phyloP scores from a whole-genome alignment of 2,329 filamentous ascomycete species.

The Penicillium fuscoglaucum region DNA sequence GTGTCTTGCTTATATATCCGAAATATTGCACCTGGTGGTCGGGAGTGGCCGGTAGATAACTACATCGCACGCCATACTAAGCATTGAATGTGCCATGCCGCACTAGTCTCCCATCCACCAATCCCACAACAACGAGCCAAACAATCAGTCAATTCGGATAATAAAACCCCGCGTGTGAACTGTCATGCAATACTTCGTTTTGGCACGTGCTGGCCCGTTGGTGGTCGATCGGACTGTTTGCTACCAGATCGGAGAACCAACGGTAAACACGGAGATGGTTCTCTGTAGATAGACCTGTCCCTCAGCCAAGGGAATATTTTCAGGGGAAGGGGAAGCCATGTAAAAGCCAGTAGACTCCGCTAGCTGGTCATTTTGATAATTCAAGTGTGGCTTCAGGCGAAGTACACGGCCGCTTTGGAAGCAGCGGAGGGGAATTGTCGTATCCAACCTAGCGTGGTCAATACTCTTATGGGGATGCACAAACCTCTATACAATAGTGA shows the following conservation, averaged over 20 bases:
- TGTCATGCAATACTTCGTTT: neutral
- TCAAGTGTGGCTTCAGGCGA: neutral
- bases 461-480: neutral
- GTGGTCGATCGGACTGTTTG: neutral
- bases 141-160: neutral
- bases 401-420: neutral
- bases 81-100: constrained; percentile 11
- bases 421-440: neutral
- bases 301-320: neutral
- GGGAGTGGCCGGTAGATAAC: constrained; percentile 3
- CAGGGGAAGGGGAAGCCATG: neutral
- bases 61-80: constrained; percentile 19
- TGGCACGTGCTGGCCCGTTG: neutral
- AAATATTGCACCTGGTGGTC: neutral
- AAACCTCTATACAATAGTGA: too few relatives aligned
- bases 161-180: neutral
- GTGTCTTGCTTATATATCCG: neutral
- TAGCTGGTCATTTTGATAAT: neutral
- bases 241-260: neutral
- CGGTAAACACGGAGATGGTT: neutral
- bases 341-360: neutral
- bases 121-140: neutral
- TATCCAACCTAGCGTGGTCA: neutral
- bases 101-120: neutral
- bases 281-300: neutral